phyloP scores from a whole-genome alignment of 2,329 filamentous ascomycete genomes.

The Shiraia sp. region DNA sequence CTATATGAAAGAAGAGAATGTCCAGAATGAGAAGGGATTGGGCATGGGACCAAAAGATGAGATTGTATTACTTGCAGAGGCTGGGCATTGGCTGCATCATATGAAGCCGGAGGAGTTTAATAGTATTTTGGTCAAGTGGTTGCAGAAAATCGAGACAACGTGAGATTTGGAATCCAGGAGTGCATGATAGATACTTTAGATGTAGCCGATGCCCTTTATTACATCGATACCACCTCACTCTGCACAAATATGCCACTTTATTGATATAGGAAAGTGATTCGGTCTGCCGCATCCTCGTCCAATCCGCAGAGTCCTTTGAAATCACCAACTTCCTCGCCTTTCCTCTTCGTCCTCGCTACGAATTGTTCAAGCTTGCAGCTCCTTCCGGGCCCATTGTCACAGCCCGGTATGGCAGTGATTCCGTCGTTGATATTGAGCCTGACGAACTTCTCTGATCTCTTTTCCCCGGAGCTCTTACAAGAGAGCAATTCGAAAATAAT shows the following conservation, averaged over 20 bases:
- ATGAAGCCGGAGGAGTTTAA: constrained; percentile 18
- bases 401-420: constrained; percentile 55
- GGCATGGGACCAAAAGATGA: constrained; percentile 11
- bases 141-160: constrained; percentile 6
- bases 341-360: constrained; percentile 43
- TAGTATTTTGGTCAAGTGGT: constrained; percentile 14
- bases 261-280: constrained; percentile 57
- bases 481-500: constrained; percentile 58
- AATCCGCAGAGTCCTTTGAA: constrained; percentile 57
- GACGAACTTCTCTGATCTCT: constrained; percentile 43
- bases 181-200: neutral
- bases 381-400: constrained; percentile 51
- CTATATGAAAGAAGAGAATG: constrained; percentile 10
- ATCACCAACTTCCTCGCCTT: constrained; percentile 50
- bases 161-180: too few species aligned
- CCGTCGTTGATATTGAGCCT: constrained; percentile 63
- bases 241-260: constrained; percentile 6
- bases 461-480: constrained; percentile 26
- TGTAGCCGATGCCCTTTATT: neutral
- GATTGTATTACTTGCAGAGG: constrained; percentile 8
- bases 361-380: constrained; percentile 56
- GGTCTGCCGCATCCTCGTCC: constrained; percentile 42
- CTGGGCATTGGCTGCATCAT: constrained; percentile 24
- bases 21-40: constrained; percentile 15
- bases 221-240: neutral